phyloP scores from a whole-genome alignment of 2,329 filamentous ascomycete species.

The Thielaviopsis euricoi region DNA sequence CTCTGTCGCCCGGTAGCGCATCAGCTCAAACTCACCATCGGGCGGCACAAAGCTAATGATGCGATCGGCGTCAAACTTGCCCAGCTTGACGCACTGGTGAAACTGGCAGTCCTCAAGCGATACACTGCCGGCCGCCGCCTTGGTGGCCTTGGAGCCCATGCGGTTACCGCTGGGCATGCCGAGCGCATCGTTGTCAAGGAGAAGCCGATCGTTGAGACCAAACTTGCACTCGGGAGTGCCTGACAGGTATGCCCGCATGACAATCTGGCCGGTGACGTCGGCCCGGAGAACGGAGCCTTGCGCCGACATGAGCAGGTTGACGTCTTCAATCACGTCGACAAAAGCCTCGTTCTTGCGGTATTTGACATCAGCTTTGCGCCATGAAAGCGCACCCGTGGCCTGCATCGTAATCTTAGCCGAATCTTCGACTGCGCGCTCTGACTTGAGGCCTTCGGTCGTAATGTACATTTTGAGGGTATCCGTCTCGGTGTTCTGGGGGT shows the following conservation, averaged over 20 bases:
- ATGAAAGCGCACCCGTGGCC: conserved; percentile 89
- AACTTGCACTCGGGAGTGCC: conserved; percentile 99
- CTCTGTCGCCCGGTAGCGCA: conserved; percentile 95
- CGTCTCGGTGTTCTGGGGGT: conserved; percentile 96
- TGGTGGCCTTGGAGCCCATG: conserved; percentile 73
- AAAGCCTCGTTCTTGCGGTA: conserved; percentile 99
- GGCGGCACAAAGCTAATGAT: conserved; percentile 96
- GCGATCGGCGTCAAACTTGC: conserved; percentile 88
- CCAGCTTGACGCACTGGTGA: conserved; percentile 95
- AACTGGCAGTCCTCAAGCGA: conserved; percentile 97
- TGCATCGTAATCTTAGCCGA: conserved; percentile 99
- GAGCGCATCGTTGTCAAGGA: conserved; percentile 58
- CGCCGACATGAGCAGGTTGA: conserved; percentile 98
- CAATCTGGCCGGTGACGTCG: conserved; percentile 91
- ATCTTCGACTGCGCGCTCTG: conserved; percentile 69
- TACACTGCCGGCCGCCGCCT: conserved; percentile 87
- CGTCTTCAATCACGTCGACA: conserved; percentile 97
- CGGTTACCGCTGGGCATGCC: conserved; percentile 45
- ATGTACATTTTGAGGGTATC: conserved; percentile 99
- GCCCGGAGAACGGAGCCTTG: conserved; percentile 87
- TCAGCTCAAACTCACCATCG: conserved; percentile 95
- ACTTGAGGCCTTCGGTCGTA: conserved; percentile 96
- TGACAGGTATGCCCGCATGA: conserved; percentile 95
- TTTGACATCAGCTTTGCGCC: conserved; percentile 93
- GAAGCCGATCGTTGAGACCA: conserved; percentile 83